phyloP scores from a whole-genome alignment of 1,284 basidiomycete genomes.

The Meripilus lineatus region DNA sequence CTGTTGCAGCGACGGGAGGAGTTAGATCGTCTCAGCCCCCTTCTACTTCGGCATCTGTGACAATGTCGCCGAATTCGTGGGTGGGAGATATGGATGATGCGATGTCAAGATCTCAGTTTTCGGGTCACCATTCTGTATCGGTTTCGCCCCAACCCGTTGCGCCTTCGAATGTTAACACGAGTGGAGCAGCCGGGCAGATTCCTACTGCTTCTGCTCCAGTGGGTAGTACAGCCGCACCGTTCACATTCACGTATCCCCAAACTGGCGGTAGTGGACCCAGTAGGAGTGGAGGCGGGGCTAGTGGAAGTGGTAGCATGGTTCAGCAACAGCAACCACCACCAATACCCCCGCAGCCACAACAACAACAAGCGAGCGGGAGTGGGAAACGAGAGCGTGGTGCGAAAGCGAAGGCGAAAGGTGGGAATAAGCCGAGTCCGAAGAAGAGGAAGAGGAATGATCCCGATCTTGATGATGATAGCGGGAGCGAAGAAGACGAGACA shows the following conservation, averaged over 20 bases:
- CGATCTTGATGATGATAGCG: neutral
- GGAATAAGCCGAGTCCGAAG: constrained; percentile 1
- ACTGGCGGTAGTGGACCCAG: constrained; percentile 8
- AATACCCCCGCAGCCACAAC: neutral
- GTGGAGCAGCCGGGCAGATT: too few relatives aligned
- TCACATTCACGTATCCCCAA: constrained; percentile 5
- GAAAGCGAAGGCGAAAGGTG: neutral
- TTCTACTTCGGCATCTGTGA: too few relatives aligned
- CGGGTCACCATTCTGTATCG: too few relatives aligned
- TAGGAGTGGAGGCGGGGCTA: too few relatives aligned
- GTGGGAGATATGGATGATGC: too few relatives aligned
- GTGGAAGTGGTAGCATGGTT: constrained; percentile 5
- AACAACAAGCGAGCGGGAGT: neutral
- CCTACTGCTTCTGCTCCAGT: constrained; percentile 8
- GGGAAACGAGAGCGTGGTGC: neutral
- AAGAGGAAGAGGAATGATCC: neutral
- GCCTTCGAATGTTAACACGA: too few relatives aligned
- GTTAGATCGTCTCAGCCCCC: too few relatives aligned
- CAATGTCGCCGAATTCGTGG: too few relatives aligned
- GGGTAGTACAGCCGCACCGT: constrained; percentile 9
- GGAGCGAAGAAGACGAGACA: neutral
- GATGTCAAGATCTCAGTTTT: too few relatives aligned
- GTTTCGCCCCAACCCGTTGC: too few relatives aligned
- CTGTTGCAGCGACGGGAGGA: too few relatives aligned
- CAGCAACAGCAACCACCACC: constrained; percentile 3